Evolutionary conservation across 768 basidiomycete genomes (phyloP).

Genomic region (Pisolithus sp.): DNA sequence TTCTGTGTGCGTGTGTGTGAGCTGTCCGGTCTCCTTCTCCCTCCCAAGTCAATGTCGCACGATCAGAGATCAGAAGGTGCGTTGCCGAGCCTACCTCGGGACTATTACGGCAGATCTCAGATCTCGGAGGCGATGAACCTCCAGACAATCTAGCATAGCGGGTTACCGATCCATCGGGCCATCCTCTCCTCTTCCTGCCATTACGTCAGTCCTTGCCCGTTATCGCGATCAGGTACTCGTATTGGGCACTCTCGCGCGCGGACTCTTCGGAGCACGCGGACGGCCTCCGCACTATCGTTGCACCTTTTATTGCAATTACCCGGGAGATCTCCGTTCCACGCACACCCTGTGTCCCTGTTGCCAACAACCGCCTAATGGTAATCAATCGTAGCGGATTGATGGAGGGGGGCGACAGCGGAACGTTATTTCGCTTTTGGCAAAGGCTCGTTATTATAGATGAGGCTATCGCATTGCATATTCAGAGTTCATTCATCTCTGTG

Average conservation of each 20-base stretch:
- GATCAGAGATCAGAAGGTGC: conserved; percentile 45
- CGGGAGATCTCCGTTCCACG: conserved; percentile 11
- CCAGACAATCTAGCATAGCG: conserved; percentile 2
- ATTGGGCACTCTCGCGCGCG: conserved; percentile 17
- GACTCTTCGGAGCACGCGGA: too few relatives aligned
- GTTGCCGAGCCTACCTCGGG: conserved; percentile 25
- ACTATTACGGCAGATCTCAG: conserved; percentile 25
- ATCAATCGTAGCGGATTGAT: background rate
- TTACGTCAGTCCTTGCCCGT: conserved; percentile 25
- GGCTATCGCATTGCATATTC: background rate
- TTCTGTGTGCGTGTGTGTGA: background rate
- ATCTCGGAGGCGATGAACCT: conserved; percentile 3
- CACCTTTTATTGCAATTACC: background rate
- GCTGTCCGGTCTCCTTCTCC: conserved; percentile 1
- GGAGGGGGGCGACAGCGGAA: background rate
- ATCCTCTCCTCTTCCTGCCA: conserved; percentile 20
- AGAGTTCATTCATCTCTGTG: background rate
- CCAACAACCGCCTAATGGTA: conserved; percentile 12
- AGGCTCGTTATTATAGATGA: background rate
- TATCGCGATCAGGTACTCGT: conserved; percentile 24
- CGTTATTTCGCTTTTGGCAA: conserved; percentile 1
- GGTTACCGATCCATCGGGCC: background rate
- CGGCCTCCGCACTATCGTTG: too few relatives aligned
- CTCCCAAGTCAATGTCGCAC: conserved; percentile 40
- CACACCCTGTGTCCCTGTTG: conserved; percentile 6